Base-by-base conservation (phyloP, 1,139 yeast genomes). In the Taphrina confusa region DNA sequence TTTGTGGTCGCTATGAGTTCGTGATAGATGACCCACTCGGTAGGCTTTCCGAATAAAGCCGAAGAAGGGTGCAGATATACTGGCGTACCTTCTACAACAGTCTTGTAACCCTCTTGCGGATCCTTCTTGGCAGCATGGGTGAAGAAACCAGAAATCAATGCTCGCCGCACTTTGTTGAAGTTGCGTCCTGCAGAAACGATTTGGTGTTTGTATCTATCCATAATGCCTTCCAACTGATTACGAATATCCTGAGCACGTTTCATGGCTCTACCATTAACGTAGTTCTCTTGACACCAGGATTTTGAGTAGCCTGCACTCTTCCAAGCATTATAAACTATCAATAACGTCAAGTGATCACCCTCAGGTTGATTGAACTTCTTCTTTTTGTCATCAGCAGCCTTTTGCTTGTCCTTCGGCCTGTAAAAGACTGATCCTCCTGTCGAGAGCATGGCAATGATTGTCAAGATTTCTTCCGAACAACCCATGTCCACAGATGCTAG, bases 11-110 rank as follows among this genome's bases (percentile, higher is more conserved):
- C 76, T 49, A 91, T 76, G 60, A 92, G 76, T 4, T 94, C 85
- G 69, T 91, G 95, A 69, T 90, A 92, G 1, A 92, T 76, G 57
- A 90, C 94, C 68, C 86, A 87, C 64, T 85, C 90, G 1, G 91
- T 83, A 18, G 78, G 80, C 66, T 85, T 85, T 16, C 85, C 87
- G 69, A 82, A 87, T 33, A 92, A 72, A 1, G 94, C 78, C 49
- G 95, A 87, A 1, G 95, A 86, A 1, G 98, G 98, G 71, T 94
- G 98, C 67, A 94, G 77, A 62, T 80, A 82, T 6, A 91, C 97
- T 0, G 87, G 82, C 0, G 95, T 86, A 36, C 81, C 80, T 65
- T 88, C 96, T 4, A 82, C 79, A 14, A 92, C 73, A 0, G 97
- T 91, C 67, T 82, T 82, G 73, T 85, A 92, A 1, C 88, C 87